phyloP scores from a whole-genome alignment of 2,329 filamentous ascomycete species.

The Colletotrichum abscissum region DNA sequence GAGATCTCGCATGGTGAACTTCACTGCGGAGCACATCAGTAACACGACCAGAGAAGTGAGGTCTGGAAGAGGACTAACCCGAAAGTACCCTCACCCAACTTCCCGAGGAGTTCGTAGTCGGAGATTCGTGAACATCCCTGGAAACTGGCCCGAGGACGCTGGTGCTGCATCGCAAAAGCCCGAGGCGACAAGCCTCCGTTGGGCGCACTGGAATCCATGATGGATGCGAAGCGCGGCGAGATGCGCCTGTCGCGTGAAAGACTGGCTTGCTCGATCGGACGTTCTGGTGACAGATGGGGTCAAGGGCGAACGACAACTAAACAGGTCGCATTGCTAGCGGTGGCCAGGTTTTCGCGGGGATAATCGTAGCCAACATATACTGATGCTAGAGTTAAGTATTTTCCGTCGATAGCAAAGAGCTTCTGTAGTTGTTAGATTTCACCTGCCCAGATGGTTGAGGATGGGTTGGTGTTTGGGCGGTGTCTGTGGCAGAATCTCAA shows the following conservation, averaged over 20 bases:
- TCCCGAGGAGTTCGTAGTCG: conserved; percentile 83
- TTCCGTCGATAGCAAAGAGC: not conserved
- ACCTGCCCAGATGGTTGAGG: conserved; percentile 1
- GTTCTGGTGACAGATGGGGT: not conserved
- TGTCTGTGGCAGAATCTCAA: conserved; percentile 25
- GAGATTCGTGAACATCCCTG: conserved; percentile 85
- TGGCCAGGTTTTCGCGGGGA: not conserved
- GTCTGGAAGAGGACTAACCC: conserved; percentile 65
- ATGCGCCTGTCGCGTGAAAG: conserved; percentile 20
- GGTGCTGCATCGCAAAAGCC: conserved; percentile 67
- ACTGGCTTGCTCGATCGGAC: conserved; percentile 10
- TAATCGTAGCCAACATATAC: not conserved
- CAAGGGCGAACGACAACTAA: not conserved
- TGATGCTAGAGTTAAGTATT: not conserved
- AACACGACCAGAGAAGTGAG: not conserved
- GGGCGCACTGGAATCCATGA: conserved; percentile 25
- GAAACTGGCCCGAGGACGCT: conserved; percentile 72
- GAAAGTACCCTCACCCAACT: conserved; percentile 95
- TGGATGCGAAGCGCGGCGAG: conserved; percentile 22
- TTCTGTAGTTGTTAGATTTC: conserved; percentile 7
- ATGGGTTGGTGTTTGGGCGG: conserved; percentile 15
- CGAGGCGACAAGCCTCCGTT: conserved; percentile 60
- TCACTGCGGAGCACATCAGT: conserved; percentile 63
- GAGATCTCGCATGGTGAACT: conserved; percentile 88
- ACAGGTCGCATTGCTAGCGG: conserved; percentile 23